Conservation (phyloP, 192 early-diverging fungal species). For the Rhizophagus prolifer region DNA sequence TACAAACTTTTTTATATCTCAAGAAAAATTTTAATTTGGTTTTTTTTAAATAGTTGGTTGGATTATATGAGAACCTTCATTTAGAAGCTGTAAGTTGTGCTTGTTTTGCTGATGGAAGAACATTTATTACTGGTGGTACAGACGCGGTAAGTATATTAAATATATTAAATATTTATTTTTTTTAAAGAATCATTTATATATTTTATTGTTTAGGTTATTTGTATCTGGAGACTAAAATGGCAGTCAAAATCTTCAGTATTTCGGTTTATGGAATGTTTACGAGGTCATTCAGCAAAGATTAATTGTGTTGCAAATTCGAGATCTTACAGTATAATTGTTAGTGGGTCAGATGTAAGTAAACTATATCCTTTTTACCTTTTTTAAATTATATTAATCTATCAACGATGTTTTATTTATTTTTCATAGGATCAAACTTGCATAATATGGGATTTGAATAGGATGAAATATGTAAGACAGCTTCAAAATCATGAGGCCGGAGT, state of each 20-base stretch:
- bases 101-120: conserved; percentile 58
- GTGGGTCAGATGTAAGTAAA: conserved; percentile 50
- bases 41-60: conserved; percentile 32
- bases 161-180: neutral
- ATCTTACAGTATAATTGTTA: conserved; percentile 60
- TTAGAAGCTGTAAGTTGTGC: conserved; percentile 57
- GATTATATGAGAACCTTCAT: conserved; percentile 63
- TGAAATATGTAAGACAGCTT: conserved; percentile 60
- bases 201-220: conserved; percentile 47
- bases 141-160: conserved; percentile 49
- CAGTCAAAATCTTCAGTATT: conserved; percentile 47
- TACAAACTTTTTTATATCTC: neutral
- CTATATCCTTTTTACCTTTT: neutral
- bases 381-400: neutral
- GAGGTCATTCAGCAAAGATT: conserved; percentile 58
- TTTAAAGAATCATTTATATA: conserved; percentile 13
- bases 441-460: conserved; percentile 66
- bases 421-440: conserved; percentile 59
- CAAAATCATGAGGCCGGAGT: conserved; percentile 53
- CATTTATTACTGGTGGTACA: conserved; percentile 60
- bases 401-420: conserved; percentile 9
- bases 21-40: neutral
- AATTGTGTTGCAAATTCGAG: conserved; percentile 51
- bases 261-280: conserved; percentile 50
- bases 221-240: conserved; percentile 57